Percentiles rank a stretch among this genome's conserved stretches.
Evolutionary conservation across 2,329 filamentous ascomycete species (phyloP).

Genomic region (Epicoccum nigrum): DNA sequence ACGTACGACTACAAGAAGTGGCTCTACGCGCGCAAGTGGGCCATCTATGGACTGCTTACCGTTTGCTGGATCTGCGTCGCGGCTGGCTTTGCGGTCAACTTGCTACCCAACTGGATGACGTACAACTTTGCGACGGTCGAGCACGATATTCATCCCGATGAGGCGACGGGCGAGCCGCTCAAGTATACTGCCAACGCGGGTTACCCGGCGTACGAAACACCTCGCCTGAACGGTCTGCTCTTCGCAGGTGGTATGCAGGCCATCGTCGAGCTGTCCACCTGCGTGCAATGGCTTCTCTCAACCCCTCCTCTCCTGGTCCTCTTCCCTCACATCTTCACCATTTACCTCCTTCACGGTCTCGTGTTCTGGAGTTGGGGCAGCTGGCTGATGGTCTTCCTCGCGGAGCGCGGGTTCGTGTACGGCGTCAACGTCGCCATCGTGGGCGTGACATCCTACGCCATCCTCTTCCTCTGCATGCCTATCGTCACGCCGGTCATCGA

Average conservation of each 20-base stretch:
- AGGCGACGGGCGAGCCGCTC: slow-evolving; percentile 46
- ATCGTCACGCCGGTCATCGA: slow-evolving; percentile 49
- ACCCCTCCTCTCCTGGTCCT: slow-evolving; percentile 49
- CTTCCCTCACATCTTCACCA: slow-evolving; percentile 58
- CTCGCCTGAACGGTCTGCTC: slow-evolving; percentile 53
- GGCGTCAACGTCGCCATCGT: slow-evolving; percentile 45
- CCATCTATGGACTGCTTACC: slow-evolving; percentile 48
- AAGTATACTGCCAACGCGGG: slow-evolving; percentile 41
- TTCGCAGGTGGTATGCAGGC: slow-evolving; percentile 49
- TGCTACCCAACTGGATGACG: slow-evolving; percentile 46
- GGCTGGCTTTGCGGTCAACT: slow-evolving; percentile 44
- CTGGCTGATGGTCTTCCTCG: slow-evolving; percentile 47
- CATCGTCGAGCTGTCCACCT: slow-evolving; percentile 43
- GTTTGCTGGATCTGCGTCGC: slow-evolving; percentile 39
- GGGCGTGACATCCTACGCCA: slow-evolving; percentile 45
- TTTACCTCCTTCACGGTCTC: slow-evolving; percentile 57
- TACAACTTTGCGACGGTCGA: slow-evolving; percentile 51
- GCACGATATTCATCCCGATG: slow-evolving; percentile 53
- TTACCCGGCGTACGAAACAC: slow-evolving; percentile 54
- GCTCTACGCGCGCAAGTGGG: slow-evolving; percentile 41
- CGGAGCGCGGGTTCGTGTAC: slow-evolving; percentile 38
- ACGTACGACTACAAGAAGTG: slow-evolving; percentile 53
- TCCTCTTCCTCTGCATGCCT: slow-evolving; percentile 42
- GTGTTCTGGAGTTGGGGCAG: slow-evolving; percentile 54
- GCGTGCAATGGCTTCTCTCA: slow-evolving; percentile 52